Evolutionary conservation across 1,284 basidiomycete species (phyloP).

Genomic region (Tremellales sp.): DNA sequence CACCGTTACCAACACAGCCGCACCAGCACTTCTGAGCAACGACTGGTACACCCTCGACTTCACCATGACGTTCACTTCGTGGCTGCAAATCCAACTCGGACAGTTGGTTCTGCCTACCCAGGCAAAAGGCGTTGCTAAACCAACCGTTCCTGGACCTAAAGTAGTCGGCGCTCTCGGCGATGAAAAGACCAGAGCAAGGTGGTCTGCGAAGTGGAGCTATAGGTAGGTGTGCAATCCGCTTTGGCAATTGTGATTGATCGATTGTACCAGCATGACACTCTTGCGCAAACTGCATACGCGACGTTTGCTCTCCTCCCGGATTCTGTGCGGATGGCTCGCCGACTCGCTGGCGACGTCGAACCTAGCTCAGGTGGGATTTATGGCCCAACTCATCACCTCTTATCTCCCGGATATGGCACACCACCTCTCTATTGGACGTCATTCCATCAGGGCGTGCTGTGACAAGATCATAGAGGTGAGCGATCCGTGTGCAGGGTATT

Average conservation of each 20-base stretch:
- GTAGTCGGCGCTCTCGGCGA: slow-evolving; percentile 52
- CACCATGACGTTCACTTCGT: slow-evolving; percentile 79
- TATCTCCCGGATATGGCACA: slow-evolving; percentile 69
- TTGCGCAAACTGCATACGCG: slow-evolving; percentile 74
- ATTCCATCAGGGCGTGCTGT: slow-evolving; percentile 34
- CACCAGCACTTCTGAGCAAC: slow-evolving; percentile 60
- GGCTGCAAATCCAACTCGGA: slow-evolving; percentile 80
- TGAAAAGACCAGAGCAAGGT: slow-evolving; percentile 34
- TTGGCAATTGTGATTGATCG: background rate
- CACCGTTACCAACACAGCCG: slow-evolving; percentile 35
- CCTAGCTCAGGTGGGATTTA: slow-evolving; percentile 77
- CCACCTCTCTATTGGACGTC: slow-evolving; percentile 30
- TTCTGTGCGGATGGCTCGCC: slow-evolving; percentile 78
- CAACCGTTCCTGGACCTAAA: slow-evolving; percentile 18
- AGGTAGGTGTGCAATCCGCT: slow-evolving; percentile 18
- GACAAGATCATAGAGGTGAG: slow-evolving; percentile 65
- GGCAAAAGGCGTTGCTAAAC: slow-evolving; percentile 62
- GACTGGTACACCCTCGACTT: slow-evolving; percentile 83
- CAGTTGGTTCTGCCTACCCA: slow-evolving; percentile 79
- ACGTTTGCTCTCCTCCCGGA: slow-evolving; percentile 73
- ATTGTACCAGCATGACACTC: slow-evolving; percentile 59
- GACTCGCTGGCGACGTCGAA: slow-evolving; percentile 72
- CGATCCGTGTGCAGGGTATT: background rate
- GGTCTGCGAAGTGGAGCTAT: slow-evolving; percentile 41
- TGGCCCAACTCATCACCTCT: slow-evolving; percentile 71